phyloP scores from a whole-genome alignment of 2,329 filamentous ascomycete genomes.

The Endocalyx cinctus region DNA sequence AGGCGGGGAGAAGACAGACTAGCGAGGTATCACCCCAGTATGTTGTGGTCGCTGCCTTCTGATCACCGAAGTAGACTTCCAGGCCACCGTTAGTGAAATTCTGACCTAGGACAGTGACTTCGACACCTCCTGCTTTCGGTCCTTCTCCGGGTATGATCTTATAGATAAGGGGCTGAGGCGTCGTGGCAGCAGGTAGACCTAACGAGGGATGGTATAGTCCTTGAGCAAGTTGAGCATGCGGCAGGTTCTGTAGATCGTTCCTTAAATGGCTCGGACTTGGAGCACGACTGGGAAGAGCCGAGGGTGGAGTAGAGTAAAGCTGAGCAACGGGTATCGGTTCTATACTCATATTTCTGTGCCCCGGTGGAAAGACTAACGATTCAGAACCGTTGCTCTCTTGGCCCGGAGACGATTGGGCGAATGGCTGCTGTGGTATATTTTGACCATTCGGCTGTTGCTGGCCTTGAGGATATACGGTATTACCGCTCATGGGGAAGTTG shows the following conservation, averaged over 20 bases:
- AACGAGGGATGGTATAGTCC: conserved; percentile 46
- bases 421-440: conserved; percentile 31
- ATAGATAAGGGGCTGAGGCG: conserved; percentile 60
- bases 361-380: conserved; percentile 51
- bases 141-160: conserved; percentile 82
- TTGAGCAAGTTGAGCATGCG: conserved; percentile 36
- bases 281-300: conserved; percentile 71
- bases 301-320: conserved; percentile 67
- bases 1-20: conserved; percentile 73
- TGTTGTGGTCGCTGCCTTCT: conserved; percentile 64
- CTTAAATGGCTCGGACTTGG: conserved; percentile 61
- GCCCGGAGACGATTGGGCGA: conserved; percentile 58
- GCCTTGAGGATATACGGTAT: conserved; percentile 25
- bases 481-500: conserved; percentile 37
- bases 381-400: conserved; percentile 56
- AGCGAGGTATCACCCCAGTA: conserved; percentile 79
- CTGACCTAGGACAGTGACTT: conserved; percentile 79
- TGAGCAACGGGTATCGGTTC: conserved; percentile 61
- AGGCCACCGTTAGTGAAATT: conserved; percentile 70
- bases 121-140: conserved; percentile 76
- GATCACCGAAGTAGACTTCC: conserved; percentile 77
- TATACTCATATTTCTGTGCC: conserved; percentile 57
- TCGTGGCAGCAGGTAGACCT: conserved; percentile 42
- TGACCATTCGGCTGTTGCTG: conserved; percentile 21
- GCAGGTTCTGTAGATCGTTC: conserved; percentile 39